A percentile compares a stretch with the other conserved stretches of the same genome.
phyloP scores from a whole-genome alignment of 169 alveolate genomes.

The Eimeria tenella region DNA sequence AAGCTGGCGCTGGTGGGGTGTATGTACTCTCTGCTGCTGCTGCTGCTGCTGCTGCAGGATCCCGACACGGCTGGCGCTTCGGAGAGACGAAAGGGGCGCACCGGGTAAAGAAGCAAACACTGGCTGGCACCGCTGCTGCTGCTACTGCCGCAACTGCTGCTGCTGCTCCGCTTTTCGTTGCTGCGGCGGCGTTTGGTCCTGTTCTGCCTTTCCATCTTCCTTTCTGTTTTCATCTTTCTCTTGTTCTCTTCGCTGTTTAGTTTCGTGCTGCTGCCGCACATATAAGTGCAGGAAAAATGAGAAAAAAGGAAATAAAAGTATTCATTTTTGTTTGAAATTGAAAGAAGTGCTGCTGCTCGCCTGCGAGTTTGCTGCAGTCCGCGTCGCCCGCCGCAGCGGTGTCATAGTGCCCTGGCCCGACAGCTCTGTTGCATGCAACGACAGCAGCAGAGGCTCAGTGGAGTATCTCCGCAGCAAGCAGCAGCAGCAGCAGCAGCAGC shows the following conservation, averaged over 20 bases:
- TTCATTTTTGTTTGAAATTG: no score
- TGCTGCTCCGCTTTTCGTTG: no score
- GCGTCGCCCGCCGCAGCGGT: constrained; percentile 46
- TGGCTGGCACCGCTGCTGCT: not conserved
- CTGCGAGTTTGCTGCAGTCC: constrained; percentile 1
- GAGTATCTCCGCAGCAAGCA: constrained; percentile 31
- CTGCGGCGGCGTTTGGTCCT: no score
- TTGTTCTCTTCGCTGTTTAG: no score
- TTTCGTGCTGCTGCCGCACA: no score
- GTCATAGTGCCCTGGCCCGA: constrained; percentile 60
- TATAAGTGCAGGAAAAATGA: no score
- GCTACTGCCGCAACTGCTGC: no score
- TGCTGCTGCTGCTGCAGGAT: not conserved
- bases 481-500: constrained; percentile 3
- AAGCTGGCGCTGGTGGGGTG: no score
- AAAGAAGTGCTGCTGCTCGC: not conserved
- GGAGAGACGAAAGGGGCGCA: not conserved
- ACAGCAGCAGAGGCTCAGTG: constrained; percentile 15
- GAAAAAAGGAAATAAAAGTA: no score
- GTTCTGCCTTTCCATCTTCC: no score
- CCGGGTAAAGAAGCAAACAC: not conserved
- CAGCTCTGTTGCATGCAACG: not conserved
- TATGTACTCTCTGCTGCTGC: not conserved
- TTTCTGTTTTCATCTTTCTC: no score
- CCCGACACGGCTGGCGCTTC: not conserved